These are phyloP conservation scores for Sphagnum tenellum DNA, from an alignment of 225 moss, liverwort and hornwort genomes.

Conservation along the genomic window DNA sequence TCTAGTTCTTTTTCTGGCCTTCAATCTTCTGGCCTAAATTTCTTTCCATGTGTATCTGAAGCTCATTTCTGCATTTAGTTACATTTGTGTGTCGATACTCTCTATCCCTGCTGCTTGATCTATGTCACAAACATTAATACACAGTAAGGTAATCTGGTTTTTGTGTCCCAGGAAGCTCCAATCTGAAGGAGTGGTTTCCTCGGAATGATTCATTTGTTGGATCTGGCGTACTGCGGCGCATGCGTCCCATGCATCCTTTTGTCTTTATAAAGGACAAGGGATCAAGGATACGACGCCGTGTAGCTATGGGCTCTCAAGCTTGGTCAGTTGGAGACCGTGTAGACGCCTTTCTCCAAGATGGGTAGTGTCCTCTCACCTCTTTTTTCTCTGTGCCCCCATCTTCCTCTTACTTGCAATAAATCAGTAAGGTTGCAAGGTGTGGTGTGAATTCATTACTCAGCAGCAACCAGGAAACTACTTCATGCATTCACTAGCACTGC, in stretches of 20 bases:
- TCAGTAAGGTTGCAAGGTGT: too few relatives aligned
- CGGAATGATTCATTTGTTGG: slow-evolving; percentile 13
- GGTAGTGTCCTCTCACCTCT: slow-evolving; percentile 11
- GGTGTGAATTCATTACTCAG: too few relatives aligned
- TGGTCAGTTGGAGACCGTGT: slow-evolving; percentile 31
- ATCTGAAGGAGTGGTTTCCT: slow-evolving; percentile 35
- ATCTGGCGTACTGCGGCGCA: slow-evolving; percentile 17
- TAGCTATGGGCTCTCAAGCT: slow-evolving; percentile 10
- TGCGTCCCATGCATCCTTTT: slow-evolving; percentile 20
- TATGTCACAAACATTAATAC: neutral
- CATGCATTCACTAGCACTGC: too few relatives aligned
- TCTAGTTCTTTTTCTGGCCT: neutral
- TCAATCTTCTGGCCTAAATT: neutral
- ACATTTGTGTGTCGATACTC: neutral
- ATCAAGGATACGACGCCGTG: slow-evolving; percentile 24
- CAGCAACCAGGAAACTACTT: too few relatives aligned
- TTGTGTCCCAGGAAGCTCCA: neutral
- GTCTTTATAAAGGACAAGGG: slow-evolving; percentile 17
- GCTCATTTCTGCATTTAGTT: too few relatives aligned
- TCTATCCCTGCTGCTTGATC: too few relatives aligned
- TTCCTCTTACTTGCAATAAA: too few relatives aligned
- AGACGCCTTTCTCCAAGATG: slow-evolving; percentile 45
- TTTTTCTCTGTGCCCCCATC: neutral
- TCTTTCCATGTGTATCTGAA: too few relatives aligned
- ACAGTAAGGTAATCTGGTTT: neutral